Evolutionary conservation across 768 basidiomycete species (phyloP), one percentile per base, ranked within the genome.

Genomic region (Chiua virens): DNA sequence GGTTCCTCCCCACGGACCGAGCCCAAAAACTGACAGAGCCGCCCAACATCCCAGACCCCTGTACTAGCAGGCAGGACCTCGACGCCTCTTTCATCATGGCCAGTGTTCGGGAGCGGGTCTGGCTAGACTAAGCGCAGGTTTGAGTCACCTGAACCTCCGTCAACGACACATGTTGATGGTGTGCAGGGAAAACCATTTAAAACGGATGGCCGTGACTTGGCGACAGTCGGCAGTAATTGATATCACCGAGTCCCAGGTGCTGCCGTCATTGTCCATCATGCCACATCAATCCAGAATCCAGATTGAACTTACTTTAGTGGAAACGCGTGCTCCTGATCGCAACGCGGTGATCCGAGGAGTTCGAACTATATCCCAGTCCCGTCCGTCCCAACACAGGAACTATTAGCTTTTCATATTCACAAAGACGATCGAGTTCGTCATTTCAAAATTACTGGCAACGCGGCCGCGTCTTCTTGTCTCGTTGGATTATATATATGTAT

Each of bases 341-440:
- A 21, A 30, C 42, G 30, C 25, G 36, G 40, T 49, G 53, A 62
- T 62, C 56, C 60, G 63, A 59, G 63, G 56, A 45, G 42, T 44
- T 49, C 17, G 22, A 22, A 42, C 20, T 20, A 13, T 14, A 30
- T 11, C 30, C 35, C 30, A 30, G 34, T 34, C 34, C 15, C 5
- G 34, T 17, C 34, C 15, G 34, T 5, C 15, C 14, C 34, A 34
- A 34, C 34, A 15, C 34, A 34, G 15, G 34, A 5, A 34, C 34
- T 8, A 17, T 17, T 38, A 25, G 32, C 22, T 17, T 42, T 43
- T 57, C 39, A 42, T 51, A 43, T 47, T 36, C 57, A 20, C 34
- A 8, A 21, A 35, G 37, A 45, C 40, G 35, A 45, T 25, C 25
- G 25, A 39, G 47, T 54, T 34, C 36, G 38, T 42, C 44, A 34